Percentiles rank a stretch among this genome's conserved stretches.
phyloP scores from a whole-genome alignment of 2,329 filamentous ascomycete genomes.

The Cadophora luteo-olivacea region DNA sequence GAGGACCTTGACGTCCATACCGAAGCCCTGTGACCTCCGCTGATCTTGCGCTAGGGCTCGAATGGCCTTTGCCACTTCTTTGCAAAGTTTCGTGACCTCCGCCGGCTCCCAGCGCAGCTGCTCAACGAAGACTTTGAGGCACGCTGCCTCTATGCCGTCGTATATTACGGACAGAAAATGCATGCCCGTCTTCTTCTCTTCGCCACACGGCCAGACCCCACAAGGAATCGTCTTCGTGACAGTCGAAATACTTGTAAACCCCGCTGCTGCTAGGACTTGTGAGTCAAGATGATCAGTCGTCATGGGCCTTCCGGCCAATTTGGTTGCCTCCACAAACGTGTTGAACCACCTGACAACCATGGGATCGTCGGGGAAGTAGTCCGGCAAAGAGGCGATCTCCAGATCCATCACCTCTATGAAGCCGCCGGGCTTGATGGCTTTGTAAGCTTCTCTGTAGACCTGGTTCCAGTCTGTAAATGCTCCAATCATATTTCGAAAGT shows the following conservation, averaged over 20 bases:
- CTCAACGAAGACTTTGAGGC: conserved; percentile 38
- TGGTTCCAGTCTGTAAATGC: conserved; percentile 61
- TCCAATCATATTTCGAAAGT: conserved; percentile 64
- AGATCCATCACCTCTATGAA: conserved; percentile 45
- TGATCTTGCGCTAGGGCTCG: conserved; percentile 34
- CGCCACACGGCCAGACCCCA: conserved; percentile 46
- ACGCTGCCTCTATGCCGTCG: conserved; percentile 38
- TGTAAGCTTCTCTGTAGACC: conserved; percentile 59
- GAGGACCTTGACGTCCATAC: conserved; percentile 35
- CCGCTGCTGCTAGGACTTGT: conserved; percentile 44
- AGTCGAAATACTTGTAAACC: conserved; percentile 52
- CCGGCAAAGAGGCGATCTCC: conserved; percentile 33
- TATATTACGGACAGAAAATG: conserved; percentile 38
- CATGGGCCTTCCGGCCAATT: conserved; percentile 34
- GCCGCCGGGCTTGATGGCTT: conserved; percentile 41
- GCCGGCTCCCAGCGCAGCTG: conserved; percentile 39
- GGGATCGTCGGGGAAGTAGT: conserved; percentile 33
- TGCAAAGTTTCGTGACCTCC: conserved; percentile 33
- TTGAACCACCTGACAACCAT: conserved; percentile 23
- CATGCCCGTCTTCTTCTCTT: conserved; percentile 36
- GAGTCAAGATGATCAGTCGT: conserved; percentile 35
- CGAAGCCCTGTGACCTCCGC: conserved; percentile 35
- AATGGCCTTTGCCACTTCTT: conserved; percentile 27
- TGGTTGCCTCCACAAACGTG: conserved; percentile 32
- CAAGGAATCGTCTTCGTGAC: conserved; percentile 37